Evolutionary conservation across 2,329 filamentous ascomycete species (phyloP).

Genomic region (Talaromyces sp.): DNA sequence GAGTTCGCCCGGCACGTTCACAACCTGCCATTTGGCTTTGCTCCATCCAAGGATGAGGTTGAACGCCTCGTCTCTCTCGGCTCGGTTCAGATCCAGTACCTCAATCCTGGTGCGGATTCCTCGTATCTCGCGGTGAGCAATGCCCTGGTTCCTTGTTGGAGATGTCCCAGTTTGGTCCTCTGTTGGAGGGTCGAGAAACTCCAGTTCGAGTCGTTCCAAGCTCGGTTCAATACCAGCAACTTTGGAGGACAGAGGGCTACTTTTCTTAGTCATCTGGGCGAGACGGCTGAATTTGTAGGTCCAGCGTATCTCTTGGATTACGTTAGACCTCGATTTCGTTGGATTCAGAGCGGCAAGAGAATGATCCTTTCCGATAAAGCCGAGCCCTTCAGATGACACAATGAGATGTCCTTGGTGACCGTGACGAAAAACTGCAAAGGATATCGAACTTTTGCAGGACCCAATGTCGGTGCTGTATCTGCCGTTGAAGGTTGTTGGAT

Average conservation of each 20-base stretch:
- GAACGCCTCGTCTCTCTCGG: conserved; percentile 19
- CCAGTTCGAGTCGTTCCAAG: conserved; percentile 6
- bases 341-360: neutral
- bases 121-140: neutral
- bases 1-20: conserved; percentile 3
- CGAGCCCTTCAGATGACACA: conserved; percentile 5
- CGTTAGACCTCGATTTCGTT: neutral
- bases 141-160: neutral
- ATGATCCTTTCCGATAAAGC: conserved; percentile 8
- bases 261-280: conserved; percentile 7
- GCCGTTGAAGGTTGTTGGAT: neutral
- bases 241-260: neutral
- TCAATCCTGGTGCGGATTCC: conserved; percentile 4
- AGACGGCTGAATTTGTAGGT: conserved; percentile 6
- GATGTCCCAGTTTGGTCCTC: neutral
- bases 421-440: conserved; percentile 1
- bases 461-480: neutral
- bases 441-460: neutral
- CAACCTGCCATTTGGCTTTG: conserved; percentile 16
- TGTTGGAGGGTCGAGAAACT: neutral
- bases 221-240: neutral
- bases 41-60: conserved; percentile 20
- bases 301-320: conserved; percentile 7
- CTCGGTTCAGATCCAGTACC: conserved; percentile 9
- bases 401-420: conserved; percentile 9